A percentile compares a stretch with the other conserved stretches of the same genome.
Conservation (phyloP, 306 rosid species). For the Quillaja saponaria region DNA sequence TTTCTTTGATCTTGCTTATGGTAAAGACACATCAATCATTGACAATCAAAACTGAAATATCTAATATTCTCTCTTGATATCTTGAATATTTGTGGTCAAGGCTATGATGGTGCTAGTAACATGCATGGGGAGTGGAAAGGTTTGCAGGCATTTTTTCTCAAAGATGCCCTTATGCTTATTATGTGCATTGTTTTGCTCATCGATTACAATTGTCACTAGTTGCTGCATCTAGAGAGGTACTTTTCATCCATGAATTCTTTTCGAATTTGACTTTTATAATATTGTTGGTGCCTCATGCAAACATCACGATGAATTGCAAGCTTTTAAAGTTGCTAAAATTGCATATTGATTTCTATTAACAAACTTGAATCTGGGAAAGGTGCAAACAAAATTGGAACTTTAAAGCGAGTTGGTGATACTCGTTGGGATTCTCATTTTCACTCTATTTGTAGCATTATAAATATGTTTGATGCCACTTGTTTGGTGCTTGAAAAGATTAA, state of each 20-base stretch:
- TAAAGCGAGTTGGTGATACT: too few relatives aligned
- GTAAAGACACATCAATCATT: too few relatives aligned
- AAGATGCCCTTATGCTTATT: neutral
- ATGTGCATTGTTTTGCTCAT: constrained; percentile 4
- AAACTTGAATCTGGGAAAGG: too few relatives aligned
- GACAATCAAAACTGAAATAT: too few relatives aligned
- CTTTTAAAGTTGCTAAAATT: neutral
- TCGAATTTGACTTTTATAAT: neutral
- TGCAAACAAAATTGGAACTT: too few relatives aligned
- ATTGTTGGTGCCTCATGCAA: neutral
- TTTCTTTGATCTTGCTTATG: too few relatives aligned
- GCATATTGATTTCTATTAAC: neutral
- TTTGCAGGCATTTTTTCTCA: neutral
- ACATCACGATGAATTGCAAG: neutral
- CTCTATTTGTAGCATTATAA: too few relatives aligned
- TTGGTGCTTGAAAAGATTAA: too few relatives aligned
- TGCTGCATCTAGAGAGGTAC: neutral
- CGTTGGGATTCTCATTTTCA: too few relatives aligned
- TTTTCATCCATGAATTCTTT: neutral
- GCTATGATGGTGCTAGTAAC: neutral
- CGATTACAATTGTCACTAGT: too few relatives aligned
- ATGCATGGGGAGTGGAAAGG: constrained; percentile 4
- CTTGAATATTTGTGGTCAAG: neutral
- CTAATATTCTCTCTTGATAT: neutral
- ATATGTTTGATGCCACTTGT: too few relatives aligned